Evolutionary conservation across 768 basidiomycete genomes (phyloP).

Genomic region (Gymnopilus dilepis): DNA sequence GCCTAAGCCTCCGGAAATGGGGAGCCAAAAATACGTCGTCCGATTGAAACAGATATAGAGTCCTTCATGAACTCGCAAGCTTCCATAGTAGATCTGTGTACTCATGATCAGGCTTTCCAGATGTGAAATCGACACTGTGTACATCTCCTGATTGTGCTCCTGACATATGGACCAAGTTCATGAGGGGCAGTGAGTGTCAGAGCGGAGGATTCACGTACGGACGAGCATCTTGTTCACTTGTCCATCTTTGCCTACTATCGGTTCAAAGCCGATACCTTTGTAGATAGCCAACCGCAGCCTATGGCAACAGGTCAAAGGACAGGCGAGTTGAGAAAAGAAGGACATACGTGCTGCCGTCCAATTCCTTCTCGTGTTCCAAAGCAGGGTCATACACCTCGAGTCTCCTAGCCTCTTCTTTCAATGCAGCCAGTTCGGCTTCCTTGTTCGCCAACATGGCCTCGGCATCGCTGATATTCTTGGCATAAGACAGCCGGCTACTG

Average conservation of each 20-base stretch:
- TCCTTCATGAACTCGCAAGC: constrained; percentile 44
- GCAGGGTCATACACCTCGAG: constrained; percentile 77
- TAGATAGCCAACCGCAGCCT: constrained; percentile 74
- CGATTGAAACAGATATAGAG: not conserved
- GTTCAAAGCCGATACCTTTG: constrained; percentile 75
- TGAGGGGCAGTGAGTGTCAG: not conserved
- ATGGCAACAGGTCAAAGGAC: constrained; percentile 4
- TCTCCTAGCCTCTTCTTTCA: constrained; percentile 66
- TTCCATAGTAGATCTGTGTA: constrained; percentile 50
- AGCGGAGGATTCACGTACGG: constrained; percentile 48
- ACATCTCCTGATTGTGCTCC: constrained; percentile 55
- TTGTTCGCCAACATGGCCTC: constrained; percentile 68
- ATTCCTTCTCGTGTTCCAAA: constrained; percentile 67
- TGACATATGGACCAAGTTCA: constrained; percentile 30
- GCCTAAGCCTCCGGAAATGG: not conserved
- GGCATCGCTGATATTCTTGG: constrained; percentile 76
- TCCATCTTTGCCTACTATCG: constrained; percentile 59
- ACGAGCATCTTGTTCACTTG: constrained; percentile 66
- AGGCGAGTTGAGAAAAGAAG: not conserved
- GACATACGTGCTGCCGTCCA: constrained; percentile 72
- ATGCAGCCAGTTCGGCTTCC: constrained; percentile 69
- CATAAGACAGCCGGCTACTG: constrained; percentile 62
- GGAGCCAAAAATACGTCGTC: too few species aligned
- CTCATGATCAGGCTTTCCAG: constrained; percentile 39
- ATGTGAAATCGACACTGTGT: constrained; percentile 44